Evolutionary conservation across 192 early-diverging fungal species (phyloP).

Genomic region (Bifiguratus adelaidae): DNA sequence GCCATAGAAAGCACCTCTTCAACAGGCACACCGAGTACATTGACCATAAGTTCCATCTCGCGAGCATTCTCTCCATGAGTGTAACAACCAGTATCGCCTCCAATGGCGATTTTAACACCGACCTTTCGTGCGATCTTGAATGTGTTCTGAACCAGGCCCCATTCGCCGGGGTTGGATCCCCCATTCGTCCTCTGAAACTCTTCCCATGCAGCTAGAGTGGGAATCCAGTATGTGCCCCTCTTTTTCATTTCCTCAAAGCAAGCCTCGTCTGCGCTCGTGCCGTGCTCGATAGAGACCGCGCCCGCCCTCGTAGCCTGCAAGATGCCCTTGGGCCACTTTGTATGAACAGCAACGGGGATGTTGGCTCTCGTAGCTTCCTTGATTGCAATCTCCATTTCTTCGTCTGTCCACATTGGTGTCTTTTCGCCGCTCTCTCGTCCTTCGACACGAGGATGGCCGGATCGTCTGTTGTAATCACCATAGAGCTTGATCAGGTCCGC

Average conservation of each 20-base stretch:
- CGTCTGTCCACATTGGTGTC: neutral
- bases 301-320: neutral
- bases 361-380: neutral
- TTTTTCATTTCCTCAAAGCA: neutral
- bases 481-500: neutral
- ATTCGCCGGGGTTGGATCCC: no score
- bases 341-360: neutral
- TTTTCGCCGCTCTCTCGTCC: neutral
- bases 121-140: neutral
- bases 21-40: no score
- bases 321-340: neutral
- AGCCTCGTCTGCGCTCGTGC: neutral
- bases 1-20: no score
- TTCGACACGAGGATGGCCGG: no score
- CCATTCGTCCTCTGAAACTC: neutral
- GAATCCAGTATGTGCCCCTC: neutral
- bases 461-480: neutral
- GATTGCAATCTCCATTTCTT: neutral
- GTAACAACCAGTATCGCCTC: neutral
- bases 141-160: neutral
- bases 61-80: neutral
- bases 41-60: neutral
- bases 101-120: neutral
- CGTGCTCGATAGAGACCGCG: neutral
- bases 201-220: neutral